phyloP scores from a whole-genome alignment of 768 basidiomycete genomes.

The Panus rudis region DNA sequence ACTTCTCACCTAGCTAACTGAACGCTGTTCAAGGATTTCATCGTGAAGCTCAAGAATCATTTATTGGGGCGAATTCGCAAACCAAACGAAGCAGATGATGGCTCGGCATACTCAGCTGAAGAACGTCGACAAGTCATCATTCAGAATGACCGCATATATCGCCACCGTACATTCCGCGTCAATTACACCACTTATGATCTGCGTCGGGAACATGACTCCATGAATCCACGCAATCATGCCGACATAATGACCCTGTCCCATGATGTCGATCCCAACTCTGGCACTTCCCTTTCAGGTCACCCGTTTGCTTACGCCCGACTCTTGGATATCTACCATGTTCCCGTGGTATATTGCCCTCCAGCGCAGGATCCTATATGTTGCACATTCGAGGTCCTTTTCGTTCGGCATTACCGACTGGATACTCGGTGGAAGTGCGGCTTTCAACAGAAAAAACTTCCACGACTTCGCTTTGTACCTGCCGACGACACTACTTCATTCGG shows the following conservation, averaged over 20 bases:
- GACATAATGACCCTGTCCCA: constrained; percentile 11
- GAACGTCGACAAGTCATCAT: constrained; percentile 9
- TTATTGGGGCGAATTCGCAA: constrained; percentile 15
- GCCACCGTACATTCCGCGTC: constrained; percentile 10
- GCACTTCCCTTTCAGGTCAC: constrained; percentile 10
- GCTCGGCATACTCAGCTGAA: constrained; percentile 1
- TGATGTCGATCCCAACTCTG: neutral
- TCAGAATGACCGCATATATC: constrained; percentile 11
- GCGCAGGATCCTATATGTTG: neutral
- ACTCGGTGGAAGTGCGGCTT: constrained; percentile 2
- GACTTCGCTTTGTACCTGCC: constrained; percentile 17
- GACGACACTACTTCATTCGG: constrained; percentile 23
- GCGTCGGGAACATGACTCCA: constrained; percentile 8
- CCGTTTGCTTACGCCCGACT: constrained; percentile 29
- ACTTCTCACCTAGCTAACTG: neutral
- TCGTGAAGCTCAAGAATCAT: constrained; percentile 2
- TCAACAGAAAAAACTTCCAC: constrained; percentile 8
- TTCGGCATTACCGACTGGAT: constrained; percentile 25
- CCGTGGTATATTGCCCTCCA: constrained; percentile 13
- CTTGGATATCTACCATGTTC: constrained; percentile 21
- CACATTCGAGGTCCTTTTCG: constrained; percentile 27
- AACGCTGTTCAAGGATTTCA: neutral
- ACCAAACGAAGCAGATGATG: constrained; percentile 12
- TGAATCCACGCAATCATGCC: constrained; percentile 14
- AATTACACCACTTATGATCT: constrained; percentile 20